A percentile compares a stretch with the other conserved stretches of the same genome.
These are phyloP conservation scores for Daedaleopsis nitida DNA, from an alignment of 768 basidiomycete species.

Conservation along the genomic window DNA sequence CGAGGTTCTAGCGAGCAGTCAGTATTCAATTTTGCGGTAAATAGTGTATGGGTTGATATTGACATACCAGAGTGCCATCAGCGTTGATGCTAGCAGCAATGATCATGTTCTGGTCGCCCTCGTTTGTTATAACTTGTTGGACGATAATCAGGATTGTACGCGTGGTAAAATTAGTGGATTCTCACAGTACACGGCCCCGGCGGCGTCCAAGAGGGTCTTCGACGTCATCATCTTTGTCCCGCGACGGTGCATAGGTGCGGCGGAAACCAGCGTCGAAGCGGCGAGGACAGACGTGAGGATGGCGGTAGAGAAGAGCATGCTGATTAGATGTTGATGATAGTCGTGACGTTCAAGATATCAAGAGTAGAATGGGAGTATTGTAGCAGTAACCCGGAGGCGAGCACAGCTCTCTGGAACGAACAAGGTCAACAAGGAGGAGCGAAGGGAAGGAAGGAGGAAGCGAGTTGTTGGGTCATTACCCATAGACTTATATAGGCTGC, in stretches of 20 bases:
- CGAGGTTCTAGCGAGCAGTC: constrained; percentile 13
- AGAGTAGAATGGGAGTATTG: not conserved
- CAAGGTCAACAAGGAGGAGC: not conserved
- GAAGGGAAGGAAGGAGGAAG: constrained; percentile 6
- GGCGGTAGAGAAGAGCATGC: constrained; percentile 11
- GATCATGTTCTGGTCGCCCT: constrained; percentile 45
- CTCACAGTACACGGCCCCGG: constrained; percentile 19
- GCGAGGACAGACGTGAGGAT: constrained; percentile 9
- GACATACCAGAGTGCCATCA: constrained; percentile 44
- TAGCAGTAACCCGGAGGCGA: not conserved
- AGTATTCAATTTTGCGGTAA: not conserved
- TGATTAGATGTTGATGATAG: not conserved
- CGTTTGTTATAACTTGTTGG: constrained; percentile 50
- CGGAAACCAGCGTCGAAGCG: constrained; percentile 12
- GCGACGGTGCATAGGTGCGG: constrained; percentile 10
- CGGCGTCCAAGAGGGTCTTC: constrained; percentile 6
- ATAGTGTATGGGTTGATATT: not conserved
- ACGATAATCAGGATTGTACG: not conserved
- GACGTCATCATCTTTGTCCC: constrained; percentile 15
- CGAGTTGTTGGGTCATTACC: not conserved
- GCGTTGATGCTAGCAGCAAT: constrained; percentile 43
- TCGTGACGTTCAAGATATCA: not conserved
- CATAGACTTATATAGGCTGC: no score
- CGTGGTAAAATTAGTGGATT: not conserved
- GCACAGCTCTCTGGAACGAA: constrained; percentile 17